Conservation (phyloP, 176 grass and related monocot genomes). For the Raddia distichophylla region DNA sequence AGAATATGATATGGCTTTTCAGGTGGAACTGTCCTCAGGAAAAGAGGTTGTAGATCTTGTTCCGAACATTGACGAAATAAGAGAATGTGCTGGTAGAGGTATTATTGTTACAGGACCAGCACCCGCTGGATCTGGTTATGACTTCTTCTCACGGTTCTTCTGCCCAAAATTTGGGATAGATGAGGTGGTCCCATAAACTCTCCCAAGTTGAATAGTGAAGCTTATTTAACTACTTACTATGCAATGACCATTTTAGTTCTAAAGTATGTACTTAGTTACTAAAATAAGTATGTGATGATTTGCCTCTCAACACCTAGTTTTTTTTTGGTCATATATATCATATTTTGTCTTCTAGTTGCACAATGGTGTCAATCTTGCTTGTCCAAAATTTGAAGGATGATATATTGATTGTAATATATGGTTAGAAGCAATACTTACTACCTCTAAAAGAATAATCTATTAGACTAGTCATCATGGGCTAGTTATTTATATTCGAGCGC, state of each 20-base stretch:
- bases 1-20: background rate
- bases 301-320: background rate
- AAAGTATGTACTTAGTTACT: background rate
- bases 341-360: background rate
- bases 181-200: constrained; percentile 49
- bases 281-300: background rate
- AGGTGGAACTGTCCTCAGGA: constrained; percentile 58
- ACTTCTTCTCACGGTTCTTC: constrained; percentile 63
- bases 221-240: background rate
- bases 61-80: constrained; percentile 59
- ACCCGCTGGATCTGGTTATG: constrained; percentile 53
- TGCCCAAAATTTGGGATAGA: constrained; percentile 51
- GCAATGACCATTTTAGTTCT: background rate
- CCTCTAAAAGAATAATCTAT: background rate
- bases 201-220: background rate
- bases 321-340: background rate
- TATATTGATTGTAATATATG: background rate
- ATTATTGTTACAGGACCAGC: constrained; percentile 57
- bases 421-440: background rate
- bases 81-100: constrained; percentile 48
- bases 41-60: constrained; percentile 53
- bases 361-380: background rate
- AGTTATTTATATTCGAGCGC: too few relatives aligned
- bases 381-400: background rate
- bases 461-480: too few relatives aligned